Base-by-base conservation (phyloP, 2,329 filamentous ascomycete species). In the Zymoseptoria brevis region DNA sequence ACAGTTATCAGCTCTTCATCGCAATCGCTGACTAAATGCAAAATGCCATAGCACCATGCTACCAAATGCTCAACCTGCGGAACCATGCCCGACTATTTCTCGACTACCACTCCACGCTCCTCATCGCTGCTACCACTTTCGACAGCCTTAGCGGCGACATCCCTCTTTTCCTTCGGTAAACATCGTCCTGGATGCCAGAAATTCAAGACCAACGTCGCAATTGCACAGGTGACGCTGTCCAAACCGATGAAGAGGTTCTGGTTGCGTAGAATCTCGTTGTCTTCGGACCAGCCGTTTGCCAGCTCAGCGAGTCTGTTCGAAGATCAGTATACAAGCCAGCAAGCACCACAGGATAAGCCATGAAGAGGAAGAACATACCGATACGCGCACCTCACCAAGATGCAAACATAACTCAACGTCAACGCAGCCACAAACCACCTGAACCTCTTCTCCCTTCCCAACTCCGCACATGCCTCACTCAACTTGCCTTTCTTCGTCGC, bases 161-260 rank as follows among this genome's bases (percentile, higher is more conserved):
- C 60, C 45, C 64, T 60, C n/a, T 62, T 48, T 19, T 65, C 55
- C 54, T 60, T 63, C 13, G 68, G 62, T 30, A 72, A 70, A 57
- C 69, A 71, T 54, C 62, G 67, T 6, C 69, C 69, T 1, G 70
- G 70, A 62, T 72, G 70, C 60, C 66, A 71, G 9, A 71, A 53
- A 48, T 72, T 72, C 8, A 72, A 57, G 9, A 67, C 56, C 8
- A 71, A 24, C 6, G 64, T 65, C 45, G 70, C 70, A 29, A 70
- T 62, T 7, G 60, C 67, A 50, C 67, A 65, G 22, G 63, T 55
- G 30, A 73, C 64, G 21, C 75, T 76, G 65, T 75, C 75, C 35
- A 71, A 30, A 2, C 63, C 62, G 57, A 70, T 65, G 57, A 71
- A 71, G 21, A 70, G 60, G 2, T 53, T 58, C 55, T 70, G 60